Evolutionary conservation across 257 asterid species (phyloP).

Genomic region (Solanum commersonii): DNA sequence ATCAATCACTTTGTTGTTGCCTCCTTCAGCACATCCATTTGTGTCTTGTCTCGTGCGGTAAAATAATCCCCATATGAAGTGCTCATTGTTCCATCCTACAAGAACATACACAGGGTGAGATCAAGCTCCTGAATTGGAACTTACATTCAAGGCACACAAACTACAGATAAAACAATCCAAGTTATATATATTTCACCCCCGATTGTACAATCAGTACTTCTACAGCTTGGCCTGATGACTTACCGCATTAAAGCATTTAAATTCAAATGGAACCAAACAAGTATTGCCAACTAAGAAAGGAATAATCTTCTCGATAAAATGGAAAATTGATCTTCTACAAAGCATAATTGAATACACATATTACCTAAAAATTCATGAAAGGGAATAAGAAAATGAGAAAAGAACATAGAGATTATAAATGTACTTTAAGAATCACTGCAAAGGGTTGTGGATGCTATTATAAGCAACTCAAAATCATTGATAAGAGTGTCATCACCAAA

Average conservation of each 20-base stretch:
- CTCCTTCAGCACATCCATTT: too few species aligned
- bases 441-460: constrained; percentile 47
- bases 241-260: neutral
- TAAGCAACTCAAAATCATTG: constrained; percentile 46
- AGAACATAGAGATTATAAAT: neutral
- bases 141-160: neutral
- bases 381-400: neutral
- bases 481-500: constrained; percentile 35
- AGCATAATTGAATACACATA: neutral
- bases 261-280: neutral
- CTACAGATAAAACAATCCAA: neutral
- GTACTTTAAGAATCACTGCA: constrained; percentile 38
- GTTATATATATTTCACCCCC: neutral
- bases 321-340: neutral
- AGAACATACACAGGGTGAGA: too few species aligned
- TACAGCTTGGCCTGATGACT: neutral
- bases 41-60: too few species aligned
- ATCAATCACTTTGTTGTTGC: too few species aligned
- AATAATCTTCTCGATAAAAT: neutral
- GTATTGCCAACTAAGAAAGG: neutral
- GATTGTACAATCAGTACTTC: neutral
- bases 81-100: too few species aligned
- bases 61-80: too few species aligned
- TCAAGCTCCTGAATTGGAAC: too few species aligned
- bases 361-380: neutral